Evolutionary conservation across 768 basidiomycete genomes (phyloP).

Genomic region (Amanita polypyramis): DNA sequence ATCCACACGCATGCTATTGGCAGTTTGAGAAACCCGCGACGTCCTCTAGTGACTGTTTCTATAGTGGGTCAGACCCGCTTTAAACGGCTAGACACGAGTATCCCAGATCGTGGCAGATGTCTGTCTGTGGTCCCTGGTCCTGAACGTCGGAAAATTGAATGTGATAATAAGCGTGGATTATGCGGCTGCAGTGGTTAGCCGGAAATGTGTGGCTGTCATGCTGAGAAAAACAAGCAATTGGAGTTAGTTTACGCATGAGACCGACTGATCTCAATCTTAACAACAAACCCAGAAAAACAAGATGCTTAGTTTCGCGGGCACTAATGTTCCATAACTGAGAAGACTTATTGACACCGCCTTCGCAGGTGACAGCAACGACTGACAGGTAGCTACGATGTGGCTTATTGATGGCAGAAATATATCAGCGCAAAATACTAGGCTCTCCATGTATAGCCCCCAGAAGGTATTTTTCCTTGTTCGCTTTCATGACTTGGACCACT

Average conservation of each 20-base stretch:
- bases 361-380: no score
- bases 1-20: neutral
- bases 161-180: neutral
- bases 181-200: neutral
- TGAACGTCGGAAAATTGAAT: neutral
- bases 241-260: neutral
- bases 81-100: neutral
- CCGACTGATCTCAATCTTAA: neutral
- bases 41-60: neutral
- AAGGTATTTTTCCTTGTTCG: no score
- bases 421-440: no score
- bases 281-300: neutral
- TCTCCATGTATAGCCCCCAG: no score
- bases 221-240: neutral
- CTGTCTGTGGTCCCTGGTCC: neutral
- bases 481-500: no score
- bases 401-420: no score
- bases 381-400: no score
- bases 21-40: neutral
- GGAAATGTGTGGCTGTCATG: neutral
- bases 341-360: neutral
- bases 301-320: no score
- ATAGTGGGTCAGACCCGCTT: slow-evolving; percentile 1
- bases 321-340: neutral
- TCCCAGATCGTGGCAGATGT: neutral